A percentile compares a stretch with the other conserved stretches of the same genome.
These are phyloP conservation scores for Paraconiothyrium brasiliense DNA, from an alignment of 2,329 filamentous ascomycete species.

Conservation along the genomic window DNA sequence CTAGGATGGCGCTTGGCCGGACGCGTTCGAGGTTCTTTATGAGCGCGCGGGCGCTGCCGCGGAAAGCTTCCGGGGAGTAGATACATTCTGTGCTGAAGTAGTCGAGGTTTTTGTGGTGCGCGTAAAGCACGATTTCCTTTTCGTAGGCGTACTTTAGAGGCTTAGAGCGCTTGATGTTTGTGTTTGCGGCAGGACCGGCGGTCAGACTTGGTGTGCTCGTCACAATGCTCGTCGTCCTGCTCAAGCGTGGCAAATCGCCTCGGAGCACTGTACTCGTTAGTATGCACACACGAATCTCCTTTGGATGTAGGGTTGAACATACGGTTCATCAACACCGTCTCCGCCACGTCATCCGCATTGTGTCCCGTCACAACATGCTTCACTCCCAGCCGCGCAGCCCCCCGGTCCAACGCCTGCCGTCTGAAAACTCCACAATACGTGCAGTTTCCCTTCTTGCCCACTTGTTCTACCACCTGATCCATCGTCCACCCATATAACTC, in stretches of 20 bases:
- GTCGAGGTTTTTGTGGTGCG: constrained; percentile 94
- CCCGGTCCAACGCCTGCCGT: constrained; percentile 90
- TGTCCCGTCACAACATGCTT: constrained; percentile 96
- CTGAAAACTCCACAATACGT: constrained; percentile 98
- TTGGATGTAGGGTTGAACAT: constrained; percentile 12
- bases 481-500: constrained; percentile 99
- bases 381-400: constrained; percentile 86
- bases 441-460: constrained; percentile 98
- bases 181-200: constrained; percentile 64
- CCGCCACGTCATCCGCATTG: constrained; percentile 96
- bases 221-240: constrained; percentile 88
- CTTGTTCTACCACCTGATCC: constrained; percentile 96
- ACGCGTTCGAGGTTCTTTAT: constrained; percentile 97
- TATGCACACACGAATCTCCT: background rate
- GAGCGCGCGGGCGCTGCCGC: constrained; percentile 86
- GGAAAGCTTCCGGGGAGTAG: constrained; percentile 96
- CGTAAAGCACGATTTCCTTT: constrained; percentile 98
- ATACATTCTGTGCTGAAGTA: constrained; percentile 99
- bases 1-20: constrained; percentile 90
- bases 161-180: constrained; percentile 93
- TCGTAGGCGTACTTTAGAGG: constrained; percentile 98
- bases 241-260: constrained; percentile 86
- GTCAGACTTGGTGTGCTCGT: constrained; percentile 65
- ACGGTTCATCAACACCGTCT: constrained; percentile 96
- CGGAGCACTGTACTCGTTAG: constrained; percentile 67